Conservation (phyloP, 2,329 filamentous ascomycete species). For the Calonectria pauciramosa region DNA sequence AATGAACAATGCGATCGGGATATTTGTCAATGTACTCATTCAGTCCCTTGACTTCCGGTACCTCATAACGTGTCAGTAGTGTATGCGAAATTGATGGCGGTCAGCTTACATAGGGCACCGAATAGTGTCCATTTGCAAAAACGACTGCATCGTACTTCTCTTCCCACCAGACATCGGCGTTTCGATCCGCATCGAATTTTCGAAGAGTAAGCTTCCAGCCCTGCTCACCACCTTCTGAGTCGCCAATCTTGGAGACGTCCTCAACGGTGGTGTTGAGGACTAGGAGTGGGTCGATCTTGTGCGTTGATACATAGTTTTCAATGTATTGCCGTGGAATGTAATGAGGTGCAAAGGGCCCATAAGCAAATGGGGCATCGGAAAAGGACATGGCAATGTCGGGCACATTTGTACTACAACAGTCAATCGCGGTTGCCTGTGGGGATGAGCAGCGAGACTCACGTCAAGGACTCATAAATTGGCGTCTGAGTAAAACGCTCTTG, state of each 20-base stretch:
- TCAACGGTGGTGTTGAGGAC: slow-evolving; percentile 66
- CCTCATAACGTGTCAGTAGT: slow-evolving; percentile 41
- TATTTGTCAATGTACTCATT: slow-evolving; percentile 54
- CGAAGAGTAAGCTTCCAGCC: slow-evolving; percentile 65
- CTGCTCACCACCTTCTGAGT: slow-evolving; percentile 28
- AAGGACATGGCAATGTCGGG: slow-evolving; percentile 70
- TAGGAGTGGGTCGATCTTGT: slow-evolving; percentile 61
- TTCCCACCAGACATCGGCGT: slow-evolving; percentile 67
- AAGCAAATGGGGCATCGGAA: slow-evolving; percentile 65
- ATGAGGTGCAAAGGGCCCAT: slow-evolving; percentile 69
- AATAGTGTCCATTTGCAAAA: slow-evolving; percentile 60
- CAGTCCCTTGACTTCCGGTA: slow-evolving; percentile 62
- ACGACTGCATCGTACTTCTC: slow-evolving; percentile 63
- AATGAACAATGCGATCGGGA: slow-evolving; percentile 58
- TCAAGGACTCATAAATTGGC: slow-evolving; percentile 65
- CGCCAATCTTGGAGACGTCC: slow-evolving; percentile 55
- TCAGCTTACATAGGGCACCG: slow-evolving; percentile 58
- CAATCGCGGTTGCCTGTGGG: not conserved
- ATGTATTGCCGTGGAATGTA: slow-evolving; percentile 68
- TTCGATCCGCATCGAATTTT: slow-evolving; percentile 57
- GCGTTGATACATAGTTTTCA: slow-evolving; percentile 66
- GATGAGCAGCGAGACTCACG: slow-evolving; percentile 52
- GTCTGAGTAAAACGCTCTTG: slow-evolving; percentile 63
- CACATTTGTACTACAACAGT: slow-evolving; percentile 63
- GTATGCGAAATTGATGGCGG: fast-evolving